Evolutionary conservation across 768 basidiomycete species (phyloP).

Genomic region (Dendrothele bispora): DNA sequence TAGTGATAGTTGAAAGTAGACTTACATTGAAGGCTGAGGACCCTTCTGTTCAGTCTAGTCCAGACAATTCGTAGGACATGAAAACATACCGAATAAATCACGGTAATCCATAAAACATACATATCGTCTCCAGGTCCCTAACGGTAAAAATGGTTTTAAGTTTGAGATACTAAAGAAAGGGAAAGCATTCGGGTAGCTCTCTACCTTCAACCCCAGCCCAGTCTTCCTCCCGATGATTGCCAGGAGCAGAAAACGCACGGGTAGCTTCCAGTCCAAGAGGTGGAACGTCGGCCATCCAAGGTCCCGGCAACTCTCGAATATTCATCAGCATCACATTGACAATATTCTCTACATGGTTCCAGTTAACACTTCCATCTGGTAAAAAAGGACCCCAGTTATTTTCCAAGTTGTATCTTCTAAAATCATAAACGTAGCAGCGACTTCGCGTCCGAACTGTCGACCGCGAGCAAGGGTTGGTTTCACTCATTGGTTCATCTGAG

Average conservation of each 20-base stretch:
- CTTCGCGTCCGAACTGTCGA: constrained; percentile 34
- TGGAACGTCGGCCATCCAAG: constrained; percentile 40
- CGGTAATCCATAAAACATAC: constrained; percentile 82
- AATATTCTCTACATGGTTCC: constrained; percentile 64
- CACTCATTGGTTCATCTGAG: constrained; percentile 26
- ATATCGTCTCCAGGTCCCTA: constrained; percentile 69
- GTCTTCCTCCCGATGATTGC: constrained; percentile 38
- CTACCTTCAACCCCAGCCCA: constrained; percentile 79
- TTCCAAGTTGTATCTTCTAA: constrained; percentile 52
- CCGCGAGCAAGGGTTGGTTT: constrained; percentile 24
- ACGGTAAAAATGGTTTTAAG: neutral
- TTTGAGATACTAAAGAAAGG: neutral
- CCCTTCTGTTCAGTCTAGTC: no score
- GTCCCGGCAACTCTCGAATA: constrained; percentile 42
- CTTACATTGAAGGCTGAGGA: constrained; percentile 50
- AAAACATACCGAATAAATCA: constrained; percentile 43
- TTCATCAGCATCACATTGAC: constrained; percentile 55
- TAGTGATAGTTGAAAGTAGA: no score
- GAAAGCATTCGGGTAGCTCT: constrained; percentile 4
- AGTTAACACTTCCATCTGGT: constrained; percentile 45
- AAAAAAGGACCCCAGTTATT: constrained; percentile 64
- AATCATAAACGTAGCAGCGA: constrained; percentile 63
- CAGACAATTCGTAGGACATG: neutral
- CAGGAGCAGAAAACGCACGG: constrained; percentile 55
- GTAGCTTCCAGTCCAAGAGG: constrained; percentile 51